Evolutionary conservation across 495 filamentous ascomycete species (phyloP), one percentile per base, ranked within the genome.

Genomic region (Lophium mytilinum): DNA sequence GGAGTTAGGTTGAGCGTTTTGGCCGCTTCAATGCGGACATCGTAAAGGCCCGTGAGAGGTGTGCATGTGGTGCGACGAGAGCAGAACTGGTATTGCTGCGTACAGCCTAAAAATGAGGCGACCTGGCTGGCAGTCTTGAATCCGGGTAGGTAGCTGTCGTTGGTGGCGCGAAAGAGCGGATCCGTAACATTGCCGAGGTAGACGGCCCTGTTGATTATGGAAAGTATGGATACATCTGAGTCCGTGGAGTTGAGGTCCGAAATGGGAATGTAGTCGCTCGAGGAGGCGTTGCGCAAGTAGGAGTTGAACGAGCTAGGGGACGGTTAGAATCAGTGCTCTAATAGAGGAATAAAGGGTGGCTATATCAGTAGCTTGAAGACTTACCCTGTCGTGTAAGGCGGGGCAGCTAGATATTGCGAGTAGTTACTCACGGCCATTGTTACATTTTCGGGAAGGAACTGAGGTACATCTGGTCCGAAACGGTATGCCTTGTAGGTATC

Each of bases 71-170:
- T 50, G 1, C 34, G 43, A 21, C n/a, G 30, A 43, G 56, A 57
- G 50, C 61, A 64, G 35, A 57, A 56, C 35, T 61, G 52, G 49
- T 64, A 61, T 36, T 64, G 61, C 40, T 64, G 57, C 18, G 47
- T 57, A 30, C 61, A 64, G 8, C 61, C 61, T 1, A 56, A 51
- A 15, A 64, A 37, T 0, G 37, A 15, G 12, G 59, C 45, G 42
- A 55, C 48, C 30, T 37, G 43, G 18, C 40, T 21, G 0, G 56
- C 34, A 3, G 34, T 36, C 15, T 37, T 46, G 37, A 53, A 55
- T 37, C 34, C 14, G 6, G 42, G 36, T 1, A 33, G 41, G n/a
- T 37, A 8, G 49, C 1, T 55, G 24, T 30, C 6, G 6, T 30
- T 34, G n/a, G 9, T 1, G 12, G 56, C 60, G 5, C 50, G 50